A percentile compares a stretch with the other conserved stretches of the same genome.
These are phyloP conservation scores for Ophiostoma australiae DNA, from an alignment of 2,329 filamentous ascomycete species.

Conservation along the genomic window DNA sequence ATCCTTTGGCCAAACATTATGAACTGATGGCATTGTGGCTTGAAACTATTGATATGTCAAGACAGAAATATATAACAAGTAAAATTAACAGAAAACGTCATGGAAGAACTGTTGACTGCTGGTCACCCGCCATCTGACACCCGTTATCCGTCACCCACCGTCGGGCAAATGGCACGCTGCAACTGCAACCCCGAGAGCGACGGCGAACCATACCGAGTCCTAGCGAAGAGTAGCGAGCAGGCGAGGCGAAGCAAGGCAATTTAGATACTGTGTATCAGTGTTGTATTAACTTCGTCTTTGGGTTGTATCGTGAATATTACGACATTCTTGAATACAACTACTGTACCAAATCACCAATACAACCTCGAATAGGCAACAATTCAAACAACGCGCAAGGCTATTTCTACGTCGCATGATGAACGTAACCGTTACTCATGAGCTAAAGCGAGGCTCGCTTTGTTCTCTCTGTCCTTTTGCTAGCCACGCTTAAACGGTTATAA, in stretches of 20 bases:
- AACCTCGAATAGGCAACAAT: background rate
- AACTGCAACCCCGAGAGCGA: background rate
- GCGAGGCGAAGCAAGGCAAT: background rate
- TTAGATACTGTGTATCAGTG: no score
- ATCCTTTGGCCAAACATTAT: no score
- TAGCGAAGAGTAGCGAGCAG: background rate
- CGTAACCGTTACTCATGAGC: background rate
- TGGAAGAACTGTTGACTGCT: background rate
- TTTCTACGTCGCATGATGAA: background rate
- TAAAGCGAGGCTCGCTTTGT: conserved; percentile 9
- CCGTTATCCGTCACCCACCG: background rate
- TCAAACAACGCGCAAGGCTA: background rate
- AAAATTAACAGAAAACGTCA: background rate
- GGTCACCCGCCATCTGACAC: background rate
- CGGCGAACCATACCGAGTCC: background rate
- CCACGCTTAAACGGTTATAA: no score
- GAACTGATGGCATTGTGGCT: background rate
- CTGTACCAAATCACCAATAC: background rate
- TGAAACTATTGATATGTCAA: background rate
- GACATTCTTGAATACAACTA: background rate
- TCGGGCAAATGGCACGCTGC: background rate
- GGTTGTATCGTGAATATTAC: background rate
- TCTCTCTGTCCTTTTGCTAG: background rate
- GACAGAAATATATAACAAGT: background rate
- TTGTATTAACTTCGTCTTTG: no score